Base-by-base conservation (phyloP, 1,284 basidiomycete genomes). In the Apiotrichum akiyoshidainum region DNA sequence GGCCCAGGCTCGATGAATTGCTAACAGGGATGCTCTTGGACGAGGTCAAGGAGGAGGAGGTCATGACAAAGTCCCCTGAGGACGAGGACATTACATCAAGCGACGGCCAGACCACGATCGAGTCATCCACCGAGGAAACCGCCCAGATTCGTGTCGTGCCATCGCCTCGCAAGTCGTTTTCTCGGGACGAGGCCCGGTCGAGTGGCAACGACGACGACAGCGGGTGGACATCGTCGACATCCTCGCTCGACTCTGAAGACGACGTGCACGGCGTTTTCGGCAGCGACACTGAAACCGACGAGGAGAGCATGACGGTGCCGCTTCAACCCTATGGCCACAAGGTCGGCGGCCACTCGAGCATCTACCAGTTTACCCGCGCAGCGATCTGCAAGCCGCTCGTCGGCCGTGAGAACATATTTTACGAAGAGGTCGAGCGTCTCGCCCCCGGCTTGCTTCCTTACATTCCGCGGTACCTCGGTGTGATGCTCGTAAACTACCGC, bases 331-430 rank as follows among this genome's bases (percentile, higher is more conserved):
- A 96, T 78, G 87, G 91, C 56, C 97, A 99, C 72, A 94, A 98
- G 78, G 95, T 99, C 26, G 95, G 95, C 45, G 95, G 95, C 1
- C 95, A 99, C 77, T 92, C 86, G 67, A 89, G 92, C 61, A 97
- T 99, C 70, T 99, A 99, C 80, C 94, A 94, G 75, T 99, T 99
- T 71, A 98, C 95, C 2, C 92, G 92, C 68, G 85, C 93, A 55
- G 95, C 96, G 12, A 93, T 99, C 19, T 99, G 95, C 83, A 99
- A 99, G 92, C 95, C 95, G 19, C 85, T 99, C 11, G 92, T 97
- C 16, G 93, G 91, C 21, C 85, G 93, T 52, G 95, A 99, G 79
- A 99, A 99, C 74, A 82, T 97, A 52, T 98, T 99, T 73, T 99
- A 99, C 75, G 95, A 99, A 76, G 87, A 93, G 1, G 91, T 98